phyloP scores from a whole-genome alignment of 805 yeast species.

The Saturnispora hagleri region DNA sequence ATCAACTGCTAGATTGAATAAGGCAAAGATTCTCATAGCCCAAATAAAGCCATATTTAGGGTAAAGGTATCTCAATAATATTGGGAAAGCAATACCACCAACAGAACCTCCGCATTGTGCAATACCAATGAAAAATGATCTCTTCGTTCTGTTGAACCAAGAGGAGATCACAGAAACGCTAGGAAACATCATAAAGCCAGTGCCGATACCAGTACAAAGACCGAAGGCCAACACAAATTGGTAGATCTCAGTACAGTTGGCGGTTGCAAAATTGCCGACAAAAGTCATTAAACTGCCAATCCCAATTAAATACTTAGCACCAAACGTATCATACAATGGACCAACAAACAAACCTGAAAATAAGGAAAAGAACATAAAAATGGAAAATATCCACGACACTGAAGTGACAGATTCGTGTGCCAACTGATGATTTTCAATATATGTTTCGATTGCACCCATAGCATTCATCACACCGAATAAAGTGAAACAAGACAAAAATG shows the following conservation, averaged over 20 bases:
- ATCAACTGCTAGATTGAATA: conserved; percentile 35
- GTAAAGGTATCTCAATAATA: conserved; percentile 41
- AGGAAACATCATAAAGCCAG: conserved; percentile 54
- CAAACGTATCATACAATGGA: conserved; percentile 53
- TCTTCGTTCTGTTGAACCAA: conserved; percentile 43
- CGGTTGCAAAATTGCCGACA: conserved; percentile 48
- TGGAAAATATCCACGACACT: conserved; percentile 60
- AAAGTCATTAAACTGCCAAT: conserved; percentile 38
- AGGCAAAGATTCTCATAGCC: conserved; percentile 46
- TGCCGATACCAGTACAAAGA: conserved; percentile 47
- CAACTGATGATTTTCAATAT: conserved; percentile 48
- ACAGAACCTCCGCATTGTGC: conserved; percentile 46
- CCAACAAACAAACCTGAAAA: conserved; percentile 31
- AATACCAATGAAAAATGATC: conserved; percentile 46
- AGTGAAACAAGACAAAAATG: conserved; percentile 45
- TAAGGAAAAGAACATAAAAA: conserved; percentile 43
- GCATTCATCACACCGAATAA: conserved; percentile 48
- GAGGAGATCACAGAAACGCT: conserved; percentile 53
- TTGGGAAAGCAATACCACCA: conserved; percentile 46
- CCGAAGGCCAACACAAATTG: conserved; percentile 57
- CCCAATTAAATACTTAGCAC: conserved; percentile 38
- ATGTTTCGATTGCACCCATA: conserved; percentile 55
- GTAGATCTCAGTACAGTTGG: conserved; percentile 43
- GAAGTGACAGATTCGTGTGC: conserved; percentile 35
- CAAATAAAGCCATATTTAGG: conserved; percentile 42